phyloP scores from a whole-genome alignment of 1,139 yeast species.

The Dujonia santamariae region DNA sequence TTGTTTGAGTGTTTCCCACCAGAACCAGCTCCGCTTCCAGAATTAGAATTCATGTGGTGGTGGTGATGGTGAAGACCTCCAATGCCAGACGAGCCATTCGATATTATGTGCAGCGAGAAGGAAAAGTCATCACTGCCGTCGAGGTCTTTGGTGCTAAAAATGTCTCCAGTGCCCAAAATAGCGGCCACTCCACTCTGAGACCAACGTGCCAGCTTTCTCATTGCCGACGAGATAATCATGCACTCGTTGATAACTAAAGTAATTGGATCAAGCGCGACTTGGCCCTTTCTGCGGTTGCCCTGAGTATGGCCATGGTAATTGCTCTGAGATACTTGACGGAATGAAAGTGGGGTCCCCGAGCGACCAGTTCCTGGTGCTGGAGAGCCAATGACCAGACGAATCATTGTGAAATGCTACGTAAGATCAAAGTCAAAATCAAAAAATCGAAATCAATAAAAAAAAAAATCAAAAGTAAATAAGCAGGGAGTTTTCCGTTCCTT shows the following conservation, averaged over 20 bases:
- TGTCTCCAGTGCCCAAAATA: slow-evolving; percentile 61
- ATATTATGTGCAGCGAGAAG: slow-evolving; percentile 1
- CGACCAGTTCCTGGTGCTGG: slow-evolving; percentile 7
- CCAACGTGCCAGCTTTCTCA: slow-evolving; percentile 85
- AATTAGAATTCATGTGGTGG: too few species aligned
- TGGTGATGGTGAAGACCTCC: slow-evolving; percentile 7
- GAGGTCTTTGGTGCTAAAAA: slow-evolving; percentile 23
- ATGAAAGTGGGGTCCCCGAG: not conserved
- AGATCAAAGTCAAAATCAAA: not conserved
- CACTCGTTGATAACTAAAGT: slow-evolving; percentile 88
- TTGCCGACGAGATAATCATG: slow-evolving; percentile 79
- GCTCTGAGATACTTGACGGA: not conserved
- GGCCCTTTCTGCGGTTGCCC: not conserved
- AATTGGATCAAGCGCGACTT: slow-evolving; percentile 64
- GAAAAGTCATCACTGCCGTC: slow-evolving; percentile 20
- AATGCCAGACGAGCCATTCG: slow-evolving; percentile 6
- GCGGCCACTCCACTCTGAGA: slow-evolving; percentile 88
- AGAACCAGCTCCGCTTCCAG: slow-evolving; percentile 5
- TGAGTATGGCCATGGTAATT: slow-evolving; percentile 1
- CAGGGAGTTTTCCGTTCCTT: not conserved
- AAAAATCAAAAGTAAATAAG: not conserved
- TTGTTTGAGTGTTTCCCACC: slow-evolving; percentile 13
- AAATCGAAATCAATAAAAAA: not conserved
- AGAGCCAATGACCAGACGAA: slow-evolving; percentile 3
- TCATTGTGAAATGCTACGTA: slow-evolving; percentile 1